phyloP scores from a whole-genome alignment of 352 stramenopile species.

The Phytophthora tubulina region DNA sequence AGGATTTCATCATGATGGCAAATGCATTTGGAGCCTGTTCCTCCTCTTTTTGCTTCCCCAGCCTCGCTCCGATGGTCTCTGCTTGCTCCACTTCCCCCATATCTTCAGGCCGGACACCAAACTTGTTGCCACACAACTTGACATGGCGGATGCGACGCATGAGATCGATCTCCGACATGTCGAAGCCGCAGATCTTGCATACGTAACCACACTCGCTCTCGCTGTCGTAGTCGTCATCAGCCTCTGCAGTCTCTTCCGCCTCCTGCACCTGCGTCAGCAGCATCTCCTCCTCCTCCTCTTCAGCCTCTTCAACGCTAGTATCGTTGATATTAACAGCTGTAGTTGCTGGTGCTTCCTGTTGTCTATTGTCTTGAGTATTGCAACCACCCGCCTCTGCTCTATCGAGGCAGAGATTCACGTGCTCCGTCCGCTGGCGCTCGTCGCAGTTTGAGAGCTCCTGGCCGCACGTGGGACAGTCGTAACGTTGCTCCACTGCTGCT shows the following conservation, averaged over 20 bases:
- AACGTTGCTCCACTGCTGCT: slow-evolving; percentile 33
- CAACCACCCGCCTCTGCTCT: slow-evolving; percentile 7
- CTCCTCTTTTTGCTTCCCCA: slow-evolving; percentile 12
- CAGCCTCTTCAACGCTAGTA: not conserved
- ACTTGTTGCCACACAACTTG: slow-evolving; percentile 79
- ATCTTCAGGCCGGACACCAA: slow-evolving; percentile 67
- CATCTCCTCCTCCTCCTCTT: slow-evolving; percentile 9
- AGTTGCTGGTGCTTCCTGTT: not conserved
- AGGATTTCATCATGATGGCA: slow-evolving; percentile 64
- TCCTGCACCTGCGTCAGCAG: slow-evolving; percentile 8
- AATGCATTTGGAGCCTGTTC: slow-evolving; percentile 53
- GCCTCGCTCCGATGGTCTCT: slow-evolving; percentile 33
- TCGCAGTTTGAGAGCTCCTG: slow-evolving; percentile 71
- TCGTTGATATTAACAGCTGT: not conserved
- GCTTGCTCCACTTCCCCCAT: slow-evolving; percentile 45
- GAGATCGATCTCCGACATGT: slow-evolving; percentile 52
- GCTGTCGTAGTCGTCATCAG: slow-evolving; percentile 5
- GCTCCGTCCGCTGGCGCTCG: slow-evolving; percentile 69
- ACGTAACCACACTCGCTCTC: slow-evolving; percentile 44
- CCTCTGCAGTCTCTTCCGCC: slow-evolving; percentile 5
- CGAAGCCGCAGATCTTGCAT: slow-evolving; percentile 78
- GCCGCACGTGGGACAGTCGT: slow-evolving; percentile 66
- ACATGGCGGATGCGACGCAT: slow-evolving; percentile 75
- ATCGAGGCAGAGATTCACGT: slow-evolving; percentile 80
- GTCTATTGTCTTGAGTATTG: not conserved